phyloP scores from a whole-genome alignment of 2,329 filamentous ascomycete genomes.

The Fusarium falciforme region DNA sequence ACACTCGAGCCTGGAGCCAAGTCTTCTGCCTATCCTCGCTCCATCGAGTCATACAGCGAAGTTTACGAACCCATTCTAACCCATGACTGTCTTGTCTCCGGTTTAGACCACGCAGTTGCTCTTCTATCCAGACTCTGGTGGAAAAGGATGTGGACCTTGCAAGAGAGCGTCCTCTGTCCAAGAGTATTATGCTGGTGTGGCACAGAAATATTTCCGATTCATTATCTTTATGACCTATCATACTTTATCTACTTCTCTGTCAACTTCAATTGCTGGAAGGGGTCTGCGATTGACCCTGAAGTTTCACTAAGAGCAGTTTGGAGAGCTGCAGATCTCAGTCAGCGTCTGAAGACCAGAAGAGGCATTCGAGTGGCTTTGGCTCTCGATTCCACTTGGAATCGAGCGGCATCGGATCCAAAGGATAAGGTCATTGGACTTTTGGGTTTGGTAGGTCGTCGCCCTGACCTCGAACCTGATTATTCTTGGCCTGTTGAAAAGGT shows the following conservation, averaged over 20 bases:
- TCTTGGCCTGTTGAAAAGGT: slow-evolving; percentile 16
- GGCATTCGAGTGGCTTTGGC: not conserved
- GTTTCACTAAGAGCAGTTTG: not conserved
- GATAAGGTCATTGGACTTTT: slow-evolving; percentile 9
- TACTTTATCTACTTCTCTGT: slow-evolving; percentile 3
- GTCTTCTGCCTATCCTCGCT: not conserved
- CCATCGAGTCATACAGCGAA: not conserved
- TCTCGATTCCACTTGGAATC: slow-evolving; percentile 10
- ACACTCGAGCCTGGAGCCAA: not conserved
- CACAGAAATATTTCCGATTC: not conserved
- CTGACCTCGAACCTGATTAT: slow-evolving; percentile 2
- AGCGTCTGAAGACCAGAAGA: not conserved
- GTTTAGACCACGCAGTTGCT: not conserved
- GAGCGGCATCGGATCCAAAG: not conserved
- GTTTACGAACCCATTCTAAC: slow-evolving; percentile 2
- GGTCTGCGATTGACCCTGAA: not conserved
- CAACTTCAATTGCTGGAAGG: not conserved
- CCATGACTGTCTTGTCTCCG: not conserved
- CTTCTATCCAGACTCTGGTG: slow-evolving; percentile 6
- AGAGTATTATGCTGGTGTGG: slow-evolving; percentile 13
- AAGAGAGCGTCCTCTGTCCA: slow-evolving; percentile 7
- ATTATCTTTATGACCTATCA: not conserved
- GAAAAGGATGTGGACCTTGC: slow-evolving; percentile 19
- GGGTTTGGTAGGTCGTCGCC: not conserved
- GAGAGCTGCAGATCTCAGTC: not conserved